Evolutionary conservation across 345 rosid genomes (phyloP).

Genomic region (Hirschfeldia incana): DNA sequence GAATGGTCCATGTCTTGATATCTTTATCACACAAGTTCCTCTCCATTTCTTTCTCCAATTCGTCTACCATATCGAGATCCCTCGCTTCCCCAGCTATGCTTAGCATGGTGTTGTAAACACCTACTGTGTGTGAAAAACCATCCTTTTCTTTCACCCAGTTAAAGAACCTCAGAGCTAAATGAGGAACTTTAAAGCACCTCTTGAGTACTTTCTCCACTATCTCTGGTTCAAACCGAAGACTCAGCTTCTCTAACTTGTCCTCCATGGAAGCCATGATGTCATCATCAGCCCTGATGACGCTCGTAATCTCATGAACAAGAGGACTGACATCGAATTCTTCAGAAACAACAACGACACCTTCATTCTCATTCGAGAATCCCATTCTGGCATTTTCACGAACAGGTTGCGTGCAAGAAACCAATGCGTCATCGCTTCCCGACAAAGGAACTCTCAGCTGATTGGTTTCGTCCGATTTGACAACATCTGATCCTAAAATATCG

Average conservation of each 20-base stretch:
- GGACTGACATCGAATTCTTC: slow-evolving; percentile 50
- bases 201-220: slow-evolving; percentile 76
- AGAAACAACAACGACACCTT: not conserved
- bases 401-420: slow-evolving; percentile 37
- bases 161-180: slow-evolving; percentile 68
- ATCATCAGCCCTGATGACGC: slow-evolving; percentile 50
- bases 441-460: slow-evolving; percentile 36
- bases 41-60: slow-evolving; percentile 68
- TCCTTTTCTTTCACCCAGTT: slow-evolving; percentile 63
- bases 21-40: slow-evolving; percentile 50
- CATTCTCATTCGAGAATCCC: slow-evolving; percentile 15
- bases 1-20: slow-evolving; percentile 71
- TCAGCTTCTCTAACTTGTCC: slow-evolving; percentile 53
- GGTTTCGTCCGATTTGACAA: slow-evolving; percentile 32
- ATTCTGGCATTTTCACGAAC: slow-evolving; percentile 54
- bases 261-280: slow-evolving; percentile 50
- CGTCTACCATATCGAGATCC: slow-evolving; percentile 50
- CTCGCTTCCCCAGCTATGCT: slow-evolving; percentile 62
- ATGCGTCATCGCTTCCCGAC: slow-evolving; percentile 22
- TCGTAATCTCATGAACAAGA: slow-evolving; percentile 54
- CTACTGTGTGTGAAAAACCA: slow-evolving; percentile 50
- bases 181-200: slow-evolving; percentile 78
- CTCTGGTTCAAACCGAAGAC: slow-evolving; percentile 49
- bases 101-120: slow-evolving; percentile 61
- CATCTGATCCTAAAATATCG: slow-evolving; percentile 52